phyloP scores from a whole-genome alignment of 352 stramenopile genomes.

The Globisporangium spiculum region DNA sequence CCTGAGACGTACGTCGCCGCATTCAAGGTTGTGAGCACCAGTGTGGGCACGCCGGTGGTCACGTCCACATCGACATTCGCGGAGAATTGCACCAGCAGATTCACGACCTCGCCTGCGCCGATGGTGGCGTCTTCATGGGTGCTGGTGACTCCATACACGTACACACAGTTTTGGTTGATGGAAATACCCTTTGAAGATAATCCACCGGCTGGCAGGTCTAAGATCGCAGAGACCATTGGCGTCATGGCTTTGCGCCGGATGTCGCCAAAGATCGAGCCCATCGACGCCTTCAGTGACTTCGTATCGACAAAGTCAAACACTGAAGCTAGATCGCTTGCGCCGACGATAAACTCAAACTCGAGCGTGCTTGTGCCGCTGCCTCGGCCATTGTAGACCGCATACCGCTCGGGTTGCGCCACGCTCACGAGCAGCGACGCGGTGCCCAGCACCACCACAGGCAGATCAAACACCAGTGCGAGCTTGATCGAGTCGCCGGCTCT shows the following conservation, averaged over 20 bases:
- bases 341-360: constrained; percentile 46
- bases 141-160: constrained; percentile 31
- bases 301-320: constrained; percentile 42
- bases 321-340: constrained; percentile 28
- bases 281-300: constrained; percentile 36
- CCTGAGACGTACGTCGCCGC: constrained; percentile 44
- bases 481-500: constrained; percentile 41
- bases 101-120: constrained; percentile 57
- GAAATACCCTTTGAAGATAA: constrained; percentile 54
- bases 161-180: constrained; percentile 48
- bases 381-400: constrained; percentile 36
- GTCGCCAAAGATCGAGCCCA: constrained; percentile 39
- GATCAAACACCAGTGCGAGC: constrained; percentile 46
- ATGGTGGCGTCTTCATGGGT: constrained; percentile 49
- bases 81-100: constrained; percentile 52
- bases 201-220: constrained; percentile 35
- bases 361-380: constrained; percentile 50
- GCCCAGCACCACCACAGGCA: constrained; percentile 39
- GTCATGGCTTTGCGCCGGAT: constrained; percentile 40
- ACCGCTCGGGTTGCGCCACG: constrained; percentile 24
- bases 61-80: constrained; percentile 40
- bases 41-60: constrained; percentile 28
- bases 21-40: constrained; percentile 39
- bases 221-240: constrained; percentile 36
- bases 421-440: constrained; percentile 39